Evolutionary conservation across 2,329 filamentous ascomycete species (phyloP), one percentile per base, ranked within the genome.

Genomic region (Leptoxyphium fumago): DNA sequence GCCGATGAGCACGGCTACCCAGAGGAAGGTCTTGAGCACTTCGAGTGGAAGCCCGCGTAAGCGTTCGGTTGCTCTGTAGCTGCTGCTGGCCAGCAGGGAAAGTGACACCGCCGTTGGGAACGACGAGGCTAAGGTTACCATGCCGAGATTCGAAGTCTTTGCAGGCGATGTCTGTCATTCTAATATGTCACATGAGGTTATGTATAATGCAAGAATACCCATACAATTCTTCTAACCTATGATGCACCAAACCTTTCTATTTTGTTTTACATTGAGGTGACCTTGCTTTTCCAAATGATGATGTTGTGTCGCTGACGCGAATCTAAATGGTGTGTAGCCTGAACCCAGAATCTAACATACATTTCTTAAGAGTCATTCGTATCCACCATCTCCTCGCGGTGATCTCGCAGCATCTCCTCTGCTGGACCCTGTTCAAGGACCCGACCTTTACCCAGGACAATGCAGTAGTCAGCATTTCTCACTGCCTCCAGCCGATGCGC

Each of bases 401-500:
- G 44, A 3, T 36, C 26, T 3, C 43, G 39, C 43, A 58, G 44
- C 50, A 62, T 58, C 32, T 61, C 59, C 13, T 45, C 52, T 2
- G 60, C 57, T 5, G 50, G 52, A 0, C 60, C 61, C 43, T 61
- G 53, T 50, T 61, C 61, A 13, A 67, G 46, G 5, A 76, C 58
- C 47, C 59, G 65, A 1, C 73, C 73, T 47, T 70, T 68, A 1
- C 71, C 71, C 41, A 77, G 52, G 29, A 74, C 70, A 39, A 77
- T 61, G 46, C 69, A 74, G 46, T 68, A 73, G 44, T 76, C 70
- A 2, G 74, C 75, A 50, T 72, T 70, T 52, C 66, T 69, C 3
- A 81, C 76, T 39, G 78, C 77, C 54, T 78, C 74, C 5, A 78
- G 60, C 1, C 78, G 67, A 66, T 82, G 78, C 15, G 77, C 78